Conservation (phyloP, 495 filamentous ascomycete species). For the Neurospora cerealis region DNA sequence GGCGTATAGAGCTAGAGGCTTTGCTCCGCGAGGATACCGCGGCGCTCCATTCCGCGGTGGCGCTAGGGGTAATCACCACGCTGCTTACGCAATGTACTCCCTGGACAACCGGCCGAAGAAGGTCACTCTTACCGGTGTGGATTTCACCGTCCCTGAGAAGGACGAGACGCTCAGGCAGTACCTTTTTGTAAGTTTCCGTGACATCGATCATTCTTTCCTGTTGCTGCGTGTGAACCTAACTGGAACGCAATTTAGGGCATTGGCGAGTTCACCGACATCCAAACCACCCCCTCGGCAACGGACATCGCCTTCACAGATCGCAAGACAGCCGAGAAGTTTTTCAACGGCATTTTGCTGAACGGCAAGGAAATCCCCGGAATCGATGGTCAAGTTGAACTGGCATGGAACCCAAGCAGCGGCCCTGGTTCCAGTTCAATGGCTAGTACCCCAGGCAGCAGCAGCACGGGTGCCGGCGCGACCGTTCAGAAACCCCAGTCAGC, state of each 20-base stretch:
- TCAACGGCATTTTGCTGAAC: slow-evolving; percentile 48
- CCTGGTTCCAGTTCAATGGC: slow-evolving; percentile 16
- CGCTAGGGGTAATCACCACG: slow-evolving; percentile 45
- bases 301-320: slow-evolving; percentile 81
- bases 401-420: slow-evolving; percentile 53
- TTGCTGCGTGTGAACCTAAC: slow-evolving; percentile 12
- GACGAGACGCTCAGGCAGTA: slow-evolving; percentile 82
- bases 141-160: slow-evolving; percentile 52
- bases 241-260: slow-evolving; percentile 46
- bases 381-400: slow-evolving; percentile 59
- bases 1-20: slow-evolving; percentile 30
- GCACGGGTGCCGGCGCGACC: background rate
- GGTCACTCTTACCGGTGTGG: slow-evolving; percentile 60
- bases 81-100: slow-evolving; percentile 56
- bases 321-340: slow-evolving; percentile 79
- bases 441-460: slow-evolving; percentile 4
- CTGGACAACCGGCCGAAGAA: slow-evolving; percentile 81
- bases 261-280: slow-evolving; percentile 72
- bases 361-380: slow-evolving; percentile 56
- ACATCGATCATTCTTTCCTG: background rate
- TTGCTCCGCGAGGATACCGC: slow-evolving; percentile 30
- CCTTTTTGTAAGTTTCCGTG: slow-evolving; percentile 56
- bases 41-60: slow-evolving; percentile 32
- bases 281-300: slow-evolving; percentile 49
- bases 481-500: background rate